Base-by-base conservation (phyloP, 169 alveolate genomes). In the Amoebophrya sp. region DNA sequence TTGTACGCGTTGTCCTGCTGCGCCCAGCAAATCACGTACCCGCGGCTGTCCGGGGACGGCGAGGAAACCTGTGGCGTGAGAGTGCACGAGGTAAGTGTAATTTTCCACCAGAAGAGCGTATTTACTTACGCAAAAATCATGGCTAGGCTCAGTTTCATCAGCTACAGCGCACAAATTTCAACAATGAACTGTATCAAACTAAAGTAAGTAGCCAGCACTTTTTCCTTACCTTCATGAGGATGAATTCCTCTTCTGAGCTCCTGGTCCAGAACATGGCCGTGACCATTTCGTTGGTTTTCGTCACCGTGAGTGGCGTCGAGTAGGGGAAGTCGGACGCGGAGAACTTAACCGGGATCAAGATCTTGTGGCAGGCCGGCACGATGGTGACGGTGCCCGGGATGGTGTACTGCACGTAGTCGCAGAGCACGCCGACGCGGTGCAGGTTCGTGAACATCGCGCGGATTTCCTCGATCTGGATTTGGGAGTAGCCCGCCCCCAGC, bases 11-110 rank as follows among this genome's bases (percentile, higher is more conserved):
- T 25, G 35, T 66, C 83, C 38, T n/a, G 29, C 83, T 66, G 83
- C 35, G 83, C 83, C 83, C 83, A 66, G 83, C 83, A 66, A n/a
- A 66, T 66, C 38, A 66, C 83, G 83, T 66, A 66, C 29, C 83
- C 83, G 35, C 83, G 83, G 35, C 35, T 12, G 83, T 66, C 83
- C 32, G 83, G 83, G 1, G 83, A 66, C 2, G 83, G 83, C 29
- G 39, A 0, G 83, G 83, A 66, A 2, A 66, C 83, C n/a, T n/a
- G n/a, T n/a, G n/a, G n/a, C n/a, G n/a, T n/a, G n/a, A n/a, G n/a
- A n/a, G n/a, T n/a, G n/a, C n/a, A n/a, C n/a, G n/a, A n/a, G n/a
- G n/a, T n/a, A n/a, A n/a, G n/a, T n/a, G n/a, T n/a, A n/a, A n/a
- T n/a, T n/a, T n/a, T n/a, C n/a, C n/a, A n/a, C n/a, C n/a, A n/a